Evolutionary conservation across 148 eudicot genomes (phyloP), one percentile per base, ranked within the genome.

Genomic region (Cornus florida): DNA sequence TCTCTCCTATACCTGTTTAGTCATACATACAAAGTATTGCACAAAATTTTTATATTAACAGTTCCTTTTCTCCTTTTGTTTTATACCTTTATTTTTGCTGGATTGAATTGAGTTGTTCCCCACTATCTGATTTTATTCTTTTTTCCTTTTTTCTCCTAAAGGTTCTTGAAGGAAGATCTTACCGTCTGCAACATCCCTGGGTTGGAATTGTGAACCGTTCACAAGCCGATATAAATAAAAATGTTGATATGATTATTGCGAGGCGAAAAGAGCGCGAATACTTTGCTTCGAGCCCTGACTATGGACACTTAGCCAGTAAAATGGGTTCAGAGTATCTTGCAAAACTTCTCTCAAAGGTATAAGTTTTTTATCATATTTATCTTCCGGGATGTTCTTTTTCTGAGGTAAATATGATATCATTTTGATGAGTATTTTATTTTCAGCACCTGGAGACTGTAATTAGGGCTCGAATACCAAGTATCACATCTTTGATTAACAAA

Each of bases 271-370:
- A 92, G 72, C 86, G 81, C 2, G 97, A 92, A 78, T 92, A 90
- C 82, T 92, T 92, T 73, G 90, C 86, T 69, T 84, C 97, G 3
- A 92, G 97, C 74, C 89, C 97, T 13, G 97, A 92, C 77, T 92
- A 92, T 83, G 87, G 92, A 46, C 94, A 92, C 85, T 73, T 92
- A 33, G 79, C 88, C 13, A 90, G 85, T 83, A 89, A 85, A 88
- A 92, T 92, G 97, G 97, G 97, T 64, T 92, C 97, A 57, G 97
- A 89, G 75, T 92, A 92, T 85, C 94, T 92, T 14, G 97, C 97
- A 41, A 88, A 92, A 77, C 89, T 92, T 60, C 94, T 92, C 60
- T 92, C 97, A 35, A 84, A 75, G 92, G 97, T 92, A 73, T 33
- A 80, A 20, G 24, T 46, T 14, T 0, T 67, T 17, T 28, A 28